These are phyloP conservation scores for Clarireedia sp. DNA, from an alignment of 2,329 filamentous ascomycete species.

Conservation along the genomic window DNA sequence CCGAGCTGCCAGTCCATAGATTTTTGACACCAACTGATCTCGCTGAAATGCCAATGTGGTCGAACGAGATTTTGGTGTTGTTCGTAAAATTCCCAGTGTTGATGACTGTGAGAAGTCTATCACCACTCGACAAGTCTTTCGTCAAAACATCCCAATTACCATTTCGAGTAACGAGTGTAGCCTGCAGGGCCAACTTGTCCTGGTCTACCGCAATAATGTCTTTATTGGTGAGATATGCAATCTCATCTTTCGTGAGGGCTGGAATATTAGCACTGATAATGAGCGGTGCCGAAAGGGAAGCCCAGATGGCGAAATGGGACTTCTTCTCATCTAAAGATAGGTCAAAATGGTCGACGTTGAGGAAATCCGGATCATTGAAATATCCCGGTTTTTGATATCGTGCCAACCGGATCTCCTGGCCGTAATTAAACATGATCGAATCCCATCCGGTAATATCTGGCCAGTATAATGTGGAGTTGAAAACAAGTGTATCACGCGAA, in stretches of 20 bases:
- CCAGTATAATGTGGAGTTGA: slow-evolving; percentile 22
- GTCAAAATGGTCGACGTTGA: slow-evolving; percentile 25
- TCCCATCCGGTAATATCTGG: slow-evolving; percentile 33
- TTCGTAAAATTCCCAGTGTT: slow-evolving; percentile 34
- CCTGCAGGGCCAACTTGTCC: slow-evolving; percentile 27
- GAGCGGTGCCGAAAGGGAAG: slow-evolving; percentile 23
- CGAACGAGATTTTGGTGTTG: slow-evolving; percentile 27
- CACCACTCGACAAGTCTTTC: slow-evolving; percentile 38
- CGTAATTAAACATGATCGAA: slow-evolving; percentile 41
- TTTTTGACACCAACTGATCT: slow-evolving; percentile 31
- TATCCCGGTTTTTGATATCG: slow-evolving; percentile 32
- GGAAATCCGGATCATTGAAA: slow-evolving; percentile 28
- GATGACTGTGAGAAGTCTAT: slow-evolving; percentile 39
- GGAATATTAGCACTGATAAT: slow-evolving; percentile 30
- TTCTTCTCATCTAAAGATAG: slow-evolving; percentile 21
- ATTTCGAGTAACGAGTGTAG: slow-evolving; percentile 39
- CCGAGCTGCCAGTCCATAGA: slow-evolving; percentile 37
- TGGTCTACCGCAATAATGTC: slow-evolving; percentile 24
- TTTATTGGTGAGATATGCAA: slow-evolving; percentile 32
- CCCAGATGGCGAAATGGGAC: slow-evolving; percentile 26
- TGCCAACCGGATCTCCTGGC: slow-evolving; percentile 28
- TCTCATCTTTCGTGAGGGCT: slow-evolving; percentile 28
- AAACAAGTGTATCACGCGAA: slow-evolving; percentile 28
- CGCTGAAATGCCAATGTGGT: slow-evolving; percentile 22
- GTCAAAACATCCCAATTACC: slow-evolving; percentile 38